Conservation (phyloP, 495 filamentous ascomycete species). For the Cudoniella acicularis region DNA sequence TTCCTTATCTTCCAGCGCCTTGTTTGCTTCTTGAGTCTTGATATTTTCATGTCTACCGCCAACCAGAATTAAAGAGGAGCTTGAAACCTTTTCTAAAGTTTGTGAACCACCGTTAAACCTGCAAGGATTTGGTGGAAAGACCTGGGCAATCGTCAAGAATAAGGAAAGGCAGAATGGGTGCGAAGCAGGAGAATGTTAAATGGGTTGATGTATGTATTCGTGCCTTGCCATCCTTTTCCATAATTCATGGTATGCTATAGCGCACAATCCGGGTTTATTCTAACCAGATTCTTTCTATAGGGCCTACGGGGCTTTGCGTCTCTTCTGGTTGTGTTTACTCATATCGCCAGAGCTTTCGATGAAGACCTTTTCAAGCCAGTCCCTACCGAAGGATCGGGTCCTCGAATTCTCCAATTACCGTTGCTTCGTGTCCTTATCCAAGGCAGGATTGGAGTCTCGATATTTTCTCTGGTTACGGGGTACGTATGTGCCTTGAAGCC, state of each 20-base stretch:
- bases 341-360: slow-evolving; percentile 58
- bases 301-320: slow-evolving; percentile 63
- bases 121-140: no score
- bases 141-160: no score
- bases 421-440: slow-evolving; percentile 60
- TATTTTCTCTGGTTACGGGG: slow-evolving; percentile 64
- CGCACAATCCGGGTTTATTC: no score
- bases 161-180: slow-evolving; percentile 36
- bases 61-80: no score
- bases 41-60: no score
- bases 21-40: no score
- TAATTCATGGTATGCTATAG: no score
- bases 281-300: slow-evolving; percentile 28
- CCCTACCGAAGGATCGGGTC: slow-evolving; percentile 39
- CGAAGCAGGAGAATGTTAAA: slow-evolving; percentile 56
- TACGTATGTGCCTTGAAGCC: slow-evolving; percentile 68
- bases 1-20: no score
- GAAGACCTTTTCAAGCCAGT: slow-evolving; percentile 54
- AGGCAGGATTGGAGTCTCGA: slow-evolving; percentile 60
- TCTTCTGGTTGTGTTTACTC: slow-evolving; percentile 59
- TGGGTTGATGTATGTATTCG: slow-evolving; percentile 62
- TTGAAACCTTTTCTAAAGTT: no score
- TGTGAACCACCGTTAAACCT: no score
- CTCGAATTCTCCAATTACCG: slow-evolving; percentile 55
- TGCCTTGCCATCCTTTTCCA: no score